These are phyloP conservation scores for Microbotryum silenes-acaulis DNA, from an alignment of 1,284 basidiomycete species.

Conservation along the genomic window DNA sequence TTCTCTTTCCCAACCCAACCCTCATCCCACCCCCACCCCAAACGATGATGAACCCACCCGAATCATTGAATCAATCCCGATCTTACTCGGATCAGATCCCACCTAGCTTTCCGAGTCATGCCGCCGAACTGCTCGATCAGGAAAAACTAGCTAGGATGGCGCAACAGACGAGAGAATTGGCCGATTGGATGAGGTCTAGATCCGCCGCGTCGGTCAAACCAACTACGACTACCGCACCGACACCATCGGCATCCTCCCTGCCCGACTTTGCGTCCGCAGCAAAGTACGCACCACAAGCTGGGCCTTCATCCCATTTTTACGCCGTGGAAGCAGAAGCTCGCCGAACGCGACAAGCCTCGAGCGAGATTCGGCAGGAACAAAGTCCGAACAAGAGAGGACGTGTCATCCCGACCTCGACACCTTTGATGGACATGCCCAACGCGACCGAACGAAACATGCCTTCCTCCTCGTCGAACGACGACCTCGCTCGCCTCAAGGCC, in stretches of 20 bases:
- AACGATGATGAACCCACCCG: neutral
- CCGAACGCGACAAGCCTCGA: neutral
- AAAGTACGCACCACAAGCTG: neutral
- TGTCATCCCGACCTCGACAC: no score
- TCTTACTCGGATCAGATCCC: neutral
- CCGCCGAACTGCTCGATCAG: neutral
- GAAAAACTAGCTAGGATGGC: constrained; percentile 10
- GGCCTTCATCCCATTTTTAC: neutral
- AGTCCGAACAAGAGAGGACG: neutral
- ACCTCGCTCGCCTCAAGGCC: no score
- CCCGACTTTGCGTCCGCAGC: neutral
- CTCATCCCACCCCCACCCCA: neutral
- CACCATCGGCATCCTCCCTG: no score
- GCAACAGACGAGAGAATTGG: constrained; percentile 12
- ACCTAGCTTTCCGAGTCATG: neutral
- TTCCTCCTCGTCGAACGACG: no score
- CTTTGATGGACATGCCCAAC: no score
- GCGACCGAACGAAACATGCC: no score
- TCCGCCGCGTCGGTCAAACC: no score
- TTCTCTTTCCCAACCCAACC: neutral
- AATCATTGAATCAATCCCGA: neutral
- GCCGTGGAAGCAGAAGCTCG: neutral
- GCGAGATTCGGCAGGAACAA: neutral
- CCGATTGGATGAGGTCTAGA: constrained; percentile 1
- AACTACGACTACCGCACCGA: neutral